Percentiles rank a stretch among this genome's conserved stretches.
Conservation (phyloP, 2,329 filamentous ascomycete species). For the Botrytis medusae region DNA sequence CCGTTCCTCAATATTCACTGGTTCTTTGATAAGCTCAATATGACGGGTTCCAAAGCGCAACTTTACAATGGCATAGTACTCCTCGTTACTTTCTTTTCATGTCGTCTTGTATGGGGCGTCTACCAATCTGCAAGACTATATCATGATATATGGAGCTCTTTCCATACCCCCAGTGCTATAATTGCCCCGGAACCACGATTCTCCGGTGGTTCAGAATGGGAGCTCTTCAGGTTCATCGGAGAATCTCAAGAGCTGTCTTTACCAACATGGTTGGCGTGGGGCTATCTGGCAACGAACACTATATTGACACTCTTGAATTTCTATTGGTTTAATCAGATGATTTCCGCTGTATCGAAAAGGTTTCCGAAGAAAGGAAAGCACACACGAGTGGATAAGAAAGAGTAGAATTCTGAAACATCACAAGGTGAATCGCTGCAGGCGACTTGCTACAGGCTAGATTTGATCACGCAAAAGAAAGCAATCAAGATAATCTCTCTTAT, state of each 20-base stretch:
- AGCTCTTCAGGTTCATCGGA: constrained; percentile 42
- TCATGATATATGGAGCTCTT: constrained; percentile 59
- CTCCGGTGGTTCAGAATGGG: constrained; percentile 32
- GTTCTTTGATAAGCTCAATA: constrained; percentile 81
- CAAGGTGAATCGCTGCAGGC: too few species aligned
- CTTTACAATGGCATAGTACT: constrained; percentile 76
- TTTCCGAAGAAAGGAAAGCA: constrained; percentile 18
- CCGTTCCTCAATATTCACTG: constrained; percentile 86
- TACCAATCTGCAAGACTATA: constrained; percentile 68
- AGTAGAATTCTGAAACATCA: not conserved
- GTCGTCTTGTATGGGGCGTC: constrained; percentile 74
- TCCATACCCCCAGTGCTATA: constrained; percentile 7
- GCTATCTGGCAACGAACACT: constrained; percentile 70
- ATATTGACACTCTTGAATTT: constrained; percentile 74
- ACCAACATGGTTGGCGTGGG: constrained; percentile 66
- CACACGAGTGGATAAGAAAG: not conserved
- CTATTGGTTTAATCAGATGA: constrained; percentile 84
- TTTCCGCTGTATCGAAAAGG: constrained; percentile 32
- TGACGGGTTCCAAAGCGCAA: constrained; percentile 72
- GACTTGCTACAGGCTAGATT: too few species aligned
- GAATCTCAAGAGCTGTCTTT: constrained; percentile 46
- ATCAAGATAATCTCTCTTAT: too few species aligned
- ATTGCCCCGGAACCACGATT: constrained; percentile 25
- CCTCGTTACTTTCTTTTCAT: constrained; percentile 70
- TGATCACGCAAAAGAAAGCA: too few species aligned